Percentiles rank a stretch among this genome's conserved stretches.
phyloP scores from a whole-genome alignment of 345 rosid species.

The Salix exigua region DNA sequence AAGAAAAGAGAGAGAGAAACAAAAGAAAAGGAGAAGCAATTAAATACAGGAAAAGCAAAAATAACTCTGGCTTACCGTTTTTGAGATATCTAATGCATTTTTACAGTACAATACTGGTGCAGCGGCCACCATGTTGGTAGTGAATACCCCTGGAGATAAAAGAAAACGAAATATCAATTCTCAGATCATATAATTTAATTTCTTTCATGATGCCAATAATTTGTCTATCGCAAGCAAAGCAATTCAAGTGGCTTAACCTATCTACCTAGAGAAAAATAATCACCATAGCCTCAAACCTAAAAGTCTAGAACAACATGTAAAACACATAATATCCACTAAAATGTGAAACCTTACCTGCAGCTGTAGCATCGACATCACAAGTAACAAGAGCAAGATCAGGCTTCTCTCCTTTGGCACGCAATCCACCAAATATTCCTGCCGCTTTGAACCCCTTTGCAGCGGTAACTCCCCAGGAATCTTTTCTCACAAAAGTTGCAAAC shows the following conservation, averaged over 20 bases:
- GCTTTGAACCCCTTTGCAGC: conserved; percentile 92
- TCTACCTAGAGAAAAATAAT: not conserved
- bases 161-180: not conserved
- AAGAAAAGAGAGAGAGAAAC: no score
- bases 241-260: not conserved
- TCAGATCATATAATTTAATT: not conserved
- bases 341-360: conserved; percentile 51
- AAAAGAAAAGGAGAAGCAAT: not conserved
- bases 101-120: conserved; percentile 89
- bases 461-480: conserved; percentile 94
- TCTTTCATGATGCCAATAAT: not conserved
- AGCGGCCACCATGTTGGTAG: conserved; percentile 83
- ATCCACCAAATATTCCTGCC: conserved; percentile 74
- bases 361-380: conserved; percentile 78
- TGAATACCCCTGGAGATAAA: conserved; percentile 62
- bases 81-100: conserved; percentile 43
- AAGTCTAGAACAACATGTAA: not conserved
- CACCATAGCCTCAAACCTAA: not conserved
- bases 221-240: not conserved
- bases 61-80: conserved; percentile 39
- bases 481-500: not conserved
- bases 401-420: conserved; percentile 79
- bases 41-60: not conserved
- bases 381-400: conserved; percentile 88
- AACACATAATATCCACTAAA: not conserved